A percentile compares a stretch with the other conserved stretches of the same genome.
phyloP scores from a whole-genome alignment of 208 protist genomes.

The Porcisia hertigi region DNA sequence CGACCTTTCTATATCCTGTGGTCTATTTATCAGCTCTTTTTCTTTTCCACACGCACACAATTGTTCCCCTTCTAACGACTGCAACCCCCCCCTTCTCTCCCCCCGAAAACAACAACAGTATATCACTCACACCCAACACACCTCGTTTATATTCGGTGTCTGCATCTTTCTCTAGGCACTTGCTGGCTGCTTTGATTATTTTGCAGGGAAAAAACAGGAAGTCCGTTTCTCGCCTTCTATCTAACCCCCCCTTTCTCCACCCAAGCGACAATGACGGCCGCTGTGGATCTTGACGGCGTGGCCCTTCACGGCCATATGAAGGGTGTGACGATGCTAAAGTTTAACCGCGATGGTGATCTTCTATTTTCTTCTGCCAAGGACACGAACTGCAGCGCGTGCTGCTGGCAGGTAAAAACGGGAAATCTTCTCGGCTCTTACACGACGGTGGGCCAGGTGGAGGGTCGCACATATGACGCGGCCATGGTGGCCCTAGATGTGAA shows the following conservation, averaged over 20 bases:
- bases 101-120: background rate
- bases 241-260: background rate
- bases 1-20: background rate
- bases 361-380: slow-evolving; percentile 97
- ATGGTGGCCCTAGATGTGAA: slow-evolving; percentile 95
- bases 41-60: background rate
- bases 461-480: slow-evolving; percentile 71
- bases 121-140: background rate
- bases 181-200: background rate
- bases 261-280: slow-evolving; percentile 25
- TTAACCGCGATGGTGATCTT: slow-evolving; percentile 98
- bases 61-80: background rate
- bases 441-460: slow-evolving; percentile 65
- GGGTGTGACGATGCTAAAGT: slow-evolving; percentile 93
- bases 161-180: background rate
- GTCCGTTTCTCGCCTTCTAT: background rate
- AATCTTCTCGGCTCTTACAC: slow-evolving; percentile 96
- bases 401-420: slow-evolving; percentile 94
- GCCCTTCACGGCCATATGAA: slow-evolving; percentile 92
- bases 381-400: slow-evolving; percentile 75
- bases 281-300: slow-evolving; percentile 51
- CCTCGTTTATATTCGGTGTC: slow-evolving; percentile 22
- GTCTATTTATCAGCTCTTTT: background rate
- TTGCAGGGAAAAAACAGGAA: slow-evolving; percentile 15
- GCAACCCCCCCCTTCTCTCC: background rate